Conservation (phyloP, 768 basidiomycete species). For the Hygrocybe punicea region DNA sequence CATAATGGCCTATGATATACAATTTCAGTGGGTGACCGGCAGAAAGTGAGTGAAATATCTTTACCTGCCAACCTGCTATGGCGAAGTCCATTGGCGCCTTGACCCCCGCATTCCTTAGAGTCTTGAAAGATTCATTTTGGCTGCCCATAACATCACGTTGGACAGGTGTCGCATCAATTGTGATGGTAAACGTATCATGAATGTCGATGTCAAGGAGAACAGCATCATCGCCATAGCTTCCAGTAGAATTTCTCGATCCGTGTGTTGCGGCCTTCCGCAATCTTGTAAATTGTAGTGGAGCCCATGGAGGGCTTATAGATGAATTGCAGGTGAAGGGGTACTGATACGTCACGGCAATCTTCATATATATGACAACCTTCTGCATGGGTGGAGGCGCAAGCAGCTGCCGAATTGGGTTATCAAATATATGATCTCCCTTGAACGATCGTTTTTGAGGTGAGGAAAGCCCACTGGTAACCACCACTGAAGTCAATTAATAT, state of each 20-base stretch:
- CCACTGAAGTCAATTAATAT: background rate
- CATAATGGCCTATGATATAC: conserved; percentile 81
- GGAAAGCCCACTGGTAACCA: conserved; percentile 52
- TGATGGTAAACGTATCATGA: conserved; percentile 77
- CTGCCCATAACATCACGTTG: conserved; percentile 93
- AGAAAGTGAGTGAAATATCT: conserved; percentile 23
- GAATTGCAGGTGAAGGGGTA: conserved; percentile 82
- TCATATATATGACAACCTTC: conserved; percentile 81
- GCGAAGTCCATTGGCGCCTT: conserved; percentile 98
- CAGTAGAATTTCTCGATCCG: conserved; percentile 98
- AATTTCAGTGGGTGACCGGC: conserved; percentile 4
- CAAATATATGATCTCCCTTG: conserved; percentile 82
- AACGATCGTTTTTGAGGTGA: conserved; percentile 77
- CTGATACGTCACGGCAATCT: conserved; percentile 69
- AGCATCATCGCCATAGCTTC: conserved; percentile 91
- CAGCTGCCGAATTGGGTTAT: conserved; percentile 85
- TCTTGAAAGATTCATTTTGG: conserved; percentile 87
- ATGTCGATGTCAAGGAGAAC: conserved; percentile 74
- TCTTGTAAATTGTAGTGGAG: conserved; percentile 89
- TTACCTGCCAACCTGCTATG: conserved; percentile 96
- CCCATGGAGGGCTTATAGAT: conserved; percentile 83
- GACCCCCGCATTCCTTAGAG: conserved; percentile 60
- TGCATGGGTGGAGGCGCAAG: conserved; percentile 81
- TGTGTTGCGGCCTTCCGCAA: conserved; percentile 75
- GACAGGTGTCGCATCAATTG: conserved; percentile 69